phyloP scores from a whole-genome alignment of 768 basidiomycete genomes.

The Lanmaoa rubissima region DNA sequence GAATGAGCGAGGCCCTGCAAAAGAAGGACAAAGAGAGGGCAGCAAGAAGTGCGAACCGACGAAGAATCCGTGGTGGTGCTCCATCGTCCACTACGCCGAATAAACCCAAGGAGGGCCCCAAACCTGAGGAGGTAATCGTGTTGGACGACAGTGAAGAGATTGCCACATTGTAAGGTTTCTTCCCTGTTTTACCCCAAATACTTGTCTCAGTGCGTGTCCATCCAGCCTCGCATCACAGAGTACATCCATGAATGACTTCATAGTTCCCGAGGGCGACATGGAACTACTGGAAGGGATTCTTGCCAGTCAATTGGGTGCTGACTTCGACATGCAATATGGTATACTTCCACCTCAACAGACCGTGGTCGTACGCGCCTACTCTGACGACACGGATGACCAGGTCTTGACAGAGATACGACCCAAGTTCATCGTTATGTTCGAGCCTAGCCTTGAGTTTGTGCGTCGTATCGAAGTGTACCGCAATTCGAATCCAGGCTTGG shows the following conservation, averaged over 20 bases:
- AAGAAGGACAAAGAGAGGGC: slow-evolving; percentile 70
- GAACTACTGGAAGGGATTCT: slow-evolving; percentile 26
- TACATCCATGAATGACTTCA: slow-evolving; percentile 12
- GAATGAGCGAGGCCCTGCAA: slow-evolving; percentile 70
- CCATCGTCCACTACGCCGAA: slow-evolving; percentile 20
- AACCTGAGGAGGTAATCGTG: slow-evolving; percentile 9
- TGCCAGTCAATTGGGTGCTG: slow-evolving; percentile 40
- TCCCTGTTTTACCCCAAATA: background rate
- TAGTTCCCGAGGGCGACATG: slow-evolving; percentile 20
- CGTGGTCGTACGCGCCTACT: slow-evolving; percentile 82
- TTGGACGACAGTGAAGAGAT: slow-evolving; percentile 39
- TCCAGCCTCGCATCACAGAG: slow-evolving; percentile 22
- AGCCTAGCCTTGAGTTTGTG: slow-evolving; percentile 91
- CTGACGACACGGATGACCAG: slow-evolving; percentile 90
- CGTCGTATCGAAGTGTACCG: slow-evolving; percentile 92
- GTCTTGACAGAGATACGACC: slow-evolving; percentile 85
- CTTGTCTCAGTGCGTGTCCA: background rate
- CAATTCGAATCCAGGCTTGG: slow-evolving; percentile 77
- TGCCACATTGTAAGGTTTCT: slow-evolving; percentile 52
- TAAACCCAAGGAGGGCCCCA: slow-evolving; percentile 9
- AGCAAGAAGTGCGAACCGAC: slow-evolving; percentile 58
- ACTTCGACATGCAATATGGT: slow-evolving; percentile 80
- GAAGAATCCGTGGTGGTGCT: slow-evolving; percentile 77
- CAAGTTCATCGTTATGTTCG: slow-evolving; percentile 92
- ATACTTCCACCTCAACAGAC: slow-evolving; percentile 75